phyloP scores from a whole-genome alignment of 1,139 yeast species.

The Lodderomyces theae region DNA sequence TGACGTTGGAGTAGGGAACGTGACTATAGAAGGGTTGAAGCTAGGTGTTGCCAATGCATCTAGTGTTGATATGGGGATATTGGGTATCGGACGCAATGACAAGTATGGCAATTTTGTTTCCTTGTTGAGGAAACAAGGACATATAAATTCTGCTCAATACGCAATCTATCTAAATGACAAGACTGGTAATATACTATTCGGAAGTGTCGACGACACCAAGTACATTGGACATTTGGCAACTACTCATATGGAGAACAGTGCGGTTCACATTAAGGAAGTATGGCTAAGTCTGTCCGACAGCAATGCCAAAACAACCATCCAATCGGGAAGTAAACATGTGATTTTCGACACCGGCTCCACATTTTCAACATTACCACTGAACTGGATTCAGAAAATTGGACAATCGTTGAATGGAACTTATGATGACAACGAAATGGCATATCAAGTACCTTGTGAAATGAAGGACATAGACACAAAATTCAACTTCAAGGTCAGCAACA shows the following conservation, averaged over 20 bases:
- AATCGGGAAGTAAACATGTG: slow-evolving; percentile 3
- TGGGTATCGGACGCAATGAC: slow-evolving; percentile 39
- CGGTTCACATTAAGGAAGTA: slow-evolving; percentile 4
- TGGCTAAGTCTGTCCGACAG: not conserved
- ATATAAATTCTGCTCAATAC: slow-evolving; percentile 50
- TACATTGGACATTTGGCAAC: slow-evolving; percentile 43
- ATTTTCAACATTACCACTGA: slow-evolving; percentile 49
- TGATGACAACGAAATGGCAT: slow-evolving; percentile 13
- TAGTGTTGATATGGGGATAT: slow-evolving; percentile 41
- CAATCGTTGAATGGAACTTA: slow-evolving; percentile 22
- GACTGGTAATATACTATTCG: slow-evolving; percentile 51
- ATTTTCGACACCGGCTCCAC: slow-evolving; percentile 68
- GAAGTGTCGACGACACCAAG: slow-evolving; percentile 56
- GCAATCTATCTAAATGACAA: slow-evolving; percentile 45
- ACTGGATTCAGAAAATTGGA: slow-evolving; percentile 39
- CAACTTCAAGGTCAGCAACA: slow-evolving; percentile 29
- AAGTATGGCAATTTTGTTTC: slow-evolving; percentile 26
- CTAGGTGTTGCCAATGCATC: slow-evolving; percentile 49
- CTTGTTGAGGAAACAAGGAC: slow-evolving; percentile 36
- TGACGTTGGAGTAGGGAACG: slow-evolving; percentile 30
- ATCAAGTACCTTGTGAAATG: slow-evolving; percentile 18
- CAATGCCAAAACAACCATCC: not conserved
- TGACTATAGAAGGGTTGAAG: slow-evolving; percentile 36
- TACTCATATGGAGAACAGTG: slow-evolving; percentile 19
- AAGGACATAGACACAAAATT: slow-evolving; percentile 14